Evolutionary conservation across 768 basidiomycete species (phyloP), one percentile per base, ranked within the genome.

Genomic region (Serpula lacrymans): DNA sequence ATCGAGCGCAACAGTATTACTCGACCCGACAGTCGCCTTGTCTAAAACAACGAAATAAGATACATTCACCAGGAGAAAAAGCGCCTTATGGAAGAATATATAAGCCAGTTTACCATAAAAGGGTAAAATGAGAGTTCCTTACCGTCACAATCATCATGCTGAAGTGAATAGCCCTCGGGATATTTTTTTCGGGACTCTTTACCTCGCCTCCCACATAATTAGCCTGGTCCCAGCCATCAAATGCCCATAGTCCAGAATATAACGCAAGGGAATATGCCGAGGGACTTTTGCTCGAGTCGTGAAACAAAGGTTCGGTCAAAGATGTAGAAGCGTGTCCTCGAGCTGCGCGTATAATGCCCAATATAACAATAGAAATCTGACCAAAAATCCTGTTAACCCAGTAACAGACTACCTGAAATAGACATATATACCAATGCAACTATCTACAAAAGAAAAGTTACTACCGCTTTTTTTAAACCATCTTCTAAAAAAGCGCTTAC

Each of bases 1-100:
- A 61, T 99, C 96, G 48, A 95, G 70, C 1, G 89, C 89, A 17
- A 92, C 84, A 3, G 87, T 89, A 48, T 92, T 92, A 54, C 88
- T 91, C 37, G 75, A 61, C n/a, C 75, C 78, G 9, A 92, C 88
- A 4, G 74, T 78, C 24, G 51, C 66, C 71, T 83, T 83, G 60
- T 91, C 85, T n/a, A 99, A 75, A 7, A 97, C 89, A 20, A 90
- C 80, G 46, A 97, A 93, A 64, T 98, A 99, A 1, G 92, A 80
- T 10, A 95, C 48, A 59, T 98, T 97, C 5, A 87, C 82, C 13
- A 84, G 66, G 10, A 93, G 54, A 58, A 93, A 96, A 33, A 94
- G 69, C 10, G 76, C 38, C 88, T 91, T 47, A 32, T 6, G 28
- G 16, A 23, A 7, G 14, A 3, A 4, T 44, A 41, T 21, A 22